Percentiles rank a stretch among this genome's conserved stretches.
These are phyloP conservation scores for Knoxia roxburghii DNA, from an alignment of 257 asterid genomes.

Conservation along the genomic window DNA sequence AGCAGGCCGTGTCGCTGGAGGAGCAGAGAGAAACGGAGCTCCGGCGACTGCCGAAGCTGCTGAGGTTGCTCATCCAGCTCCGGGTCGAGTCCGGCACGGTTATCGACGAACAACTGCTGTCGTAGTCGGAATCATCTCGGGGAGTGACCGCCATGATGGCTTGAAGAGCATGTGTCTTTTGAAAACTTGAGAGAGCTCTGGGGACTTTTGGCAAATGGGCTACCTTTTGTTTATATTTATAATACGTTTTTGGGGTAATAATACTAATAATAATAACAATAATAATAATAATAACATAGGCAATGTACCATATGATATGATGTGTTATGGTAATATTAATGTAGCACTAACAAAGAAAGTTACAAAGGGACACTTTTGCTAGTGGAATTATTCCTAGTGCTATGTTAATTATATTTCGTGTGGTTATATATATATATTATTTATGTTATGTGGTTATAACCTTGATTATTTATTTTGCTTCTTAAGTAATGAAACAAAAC, in stretches of 20 bases:
- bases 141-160: slow-evolving; percentile 35
- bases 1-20: slow-evolving; percentile 12
- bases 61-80: slow-evolving; percentile 44
- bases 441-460: no score
- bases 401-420: neutral
- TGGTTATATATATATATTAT: neutral
- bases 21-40: slow-evolving; percentile 32
- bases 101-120: slow-evolving; percentile 40
- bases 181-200: slow-evolving; percentile 1
- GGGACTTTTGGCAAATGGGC: slow-evolving; percentile 13
- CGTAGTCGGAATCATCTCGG: slow-evolving; percentile 42
- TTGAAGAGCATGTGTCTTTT: slow-evolving; percentile 21
- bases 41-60: slow-evolving; percentile 38
- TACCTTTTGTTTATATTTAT: neutral
- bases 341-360: slow-evolving; percentile 17
- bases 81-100: slow-evolving; percentile 44
- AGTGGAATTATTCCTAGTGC: slow-evolving; percentile 15
- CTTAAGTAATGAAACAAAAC: no score
- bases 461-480: no score
- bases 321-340: neutral
- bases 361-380: slow-evolving; percentile 26
- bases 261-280: no score
- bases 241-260: slow-evolving; percentile 7
- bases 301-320: neutral
- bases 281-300: no score